These are phyloP conservation scores for Talaromyces sp. DNA, from an alignment of 2,329 filamentous ascomycete genomes.

Conservation along the genomic window DNA sequence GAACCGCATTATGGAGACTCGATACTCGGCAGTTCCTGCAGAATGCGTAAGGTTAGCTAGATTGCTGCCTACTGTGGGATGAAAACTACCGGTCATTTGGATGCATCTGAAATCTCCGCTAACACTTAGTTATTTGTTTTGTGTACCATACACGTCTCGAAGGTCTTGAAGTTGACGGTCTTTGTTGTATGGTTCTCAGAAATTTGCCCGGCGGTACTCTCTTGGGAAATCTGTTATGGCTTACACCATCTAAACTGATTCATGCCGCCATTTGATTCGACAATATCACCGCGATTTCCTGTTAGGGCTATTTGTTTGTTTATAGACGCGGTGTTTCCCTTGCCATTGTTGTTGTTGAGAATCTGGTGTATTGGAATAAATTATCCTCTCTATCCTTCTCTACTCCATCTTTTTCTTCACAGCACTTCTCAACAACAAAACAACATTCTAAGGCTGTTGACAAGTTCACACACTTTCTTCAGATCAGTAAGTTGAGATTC, in stretches of 20 bases:
- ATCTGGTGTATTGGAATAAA: background rate
- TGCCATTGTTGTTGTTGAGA: background rate
- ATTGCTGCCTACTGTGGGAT: conserved; percentile 7
- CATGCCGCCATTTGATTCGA: background rate
- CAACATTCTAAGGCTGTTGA: background rate
- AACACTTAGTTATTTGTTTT: background rate
- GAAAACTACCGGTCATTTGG: background rate
- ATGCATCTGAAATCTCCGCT: background rate
- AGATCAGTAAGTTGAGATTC: background rate
- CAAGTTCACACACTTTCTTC: background rate
- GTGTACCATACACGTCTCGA: background rate
- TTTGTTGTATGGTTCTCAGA: background rate
- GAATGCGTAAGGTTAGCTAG: background rate
- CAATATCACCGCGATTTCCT: background rate
- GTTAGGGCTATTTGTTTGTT: conserved; percentile 8
- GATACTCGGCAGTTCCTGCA: conserved; percentile 4
- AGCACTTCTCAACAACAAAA: background rate
- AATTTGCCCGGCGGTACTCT: background rate
- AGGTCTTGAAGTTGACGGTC: background rate
- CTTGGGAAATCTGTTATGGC: background rate
- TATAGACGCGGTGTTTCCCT: background rate
- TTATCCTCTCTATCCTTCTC: background rate
- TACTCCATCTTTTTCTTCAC: background rate
- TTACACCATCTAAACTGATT: background rate
- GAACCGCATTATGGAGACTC: background rate